Percentiles rank a stretch among this genome's conserved stretches.
These are phyloP conservation scores for Colletotrichum coccodes DNA, from an alignment of 2,329 filamentous ascomycete genomes.

Conservation along the genomic window DNA sequence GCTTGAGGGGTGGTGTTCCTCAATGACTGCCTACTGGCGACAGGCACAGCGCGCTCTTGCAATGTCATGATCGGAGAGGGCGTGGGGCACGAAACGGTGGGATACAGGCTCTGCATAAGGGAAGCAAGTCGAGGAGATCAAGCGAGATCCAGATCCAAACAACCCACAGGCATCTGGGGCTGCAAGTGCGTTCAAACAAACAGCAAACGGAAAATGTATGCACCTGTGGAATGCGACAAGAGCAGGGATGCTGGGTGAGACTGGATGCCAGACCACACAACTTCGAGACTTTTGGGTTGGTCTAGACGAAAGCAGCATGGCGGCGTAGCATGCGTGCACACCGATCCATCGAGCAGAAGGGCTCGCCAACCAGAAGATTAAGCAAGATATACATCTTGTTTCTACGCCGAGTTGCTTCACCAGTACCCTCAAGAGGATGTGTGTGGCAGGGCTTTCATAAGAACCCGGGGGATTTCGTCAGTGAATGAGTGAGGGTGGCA, in stretches of 20 bases:
- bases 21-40: not conserved
- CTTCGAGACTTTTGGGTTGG: conserved; percentile 21
- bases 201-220: conserved; percentile 11
- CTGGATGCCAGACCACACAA: conserved; percentile 21
- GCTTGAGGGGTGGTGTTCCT: not conserved
- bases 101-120: not conserved
- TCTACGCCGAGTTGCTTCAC: not conserved
- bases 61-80: not conserved
- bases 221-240: conserved; percentile 22
- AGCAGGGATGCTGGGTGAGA: conserved; percentile 29
- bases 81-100: not conserved
- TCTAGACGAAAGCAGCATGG: conserved; percentile 30
- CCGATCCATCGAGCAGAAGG: conserved; percentile 10
- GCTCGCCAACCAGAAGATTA: not conserved
- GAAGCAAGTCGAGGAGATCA: conserved; percentile 13
- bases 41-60: not conserved
- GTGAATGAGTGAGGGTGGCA: not conserved
- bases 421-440: no score
- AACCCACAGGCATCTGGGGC: not conserved
- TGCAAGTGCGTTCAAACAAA: conserved; percentile 3
- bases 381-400: not conserved
- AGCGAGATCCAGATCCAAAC: conserved; percentile 9
- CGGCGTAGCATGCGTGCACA: not conserved
- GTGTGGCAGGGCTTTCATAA: not conserved
- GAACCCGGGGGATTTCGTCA: not conserved